A percentile compares a stretch with the other conserved stretches of the same genome.
Evolutionary conservation across 345 rosid species (phyloP).

Genomic region (Eutrema yunnanense): DNA sequence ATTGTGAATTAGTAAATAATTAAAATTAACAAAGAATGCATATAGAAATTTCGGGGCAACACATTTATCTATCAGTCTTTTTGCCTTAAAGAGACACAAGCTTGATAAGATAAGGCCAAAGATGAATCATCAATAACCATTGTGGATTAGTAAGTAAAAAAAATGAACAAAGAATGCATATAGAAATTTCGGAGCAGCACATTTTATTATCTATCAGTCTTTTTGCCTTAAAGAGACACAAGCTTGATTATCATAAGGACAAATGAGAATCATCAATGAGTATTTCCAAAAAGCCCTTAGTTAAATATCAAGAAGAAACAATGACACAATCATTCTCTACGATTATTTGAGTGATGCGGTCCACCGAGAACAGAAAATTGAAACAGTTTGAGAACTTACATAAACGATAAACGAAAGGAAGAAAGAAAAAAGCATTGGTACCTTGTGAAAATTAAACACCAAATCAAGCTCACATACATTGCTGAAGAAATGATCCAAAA

Average conservation of each 20-base stretch:
- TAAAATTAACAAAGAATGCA: neutral
- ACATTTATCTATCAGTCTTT: neutral
- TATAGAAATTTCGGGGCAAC: neutral
- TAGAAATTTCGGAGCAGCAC: neutral
- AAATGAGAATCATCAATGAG: neutral
- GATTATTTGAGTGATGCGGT: neutral
- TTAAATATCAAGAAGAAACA: neutral
- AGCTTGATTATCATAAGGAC: neutral
- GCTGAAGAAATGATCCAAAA: slow-evolving; percentile 96
- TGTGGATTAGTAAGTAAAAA: neutral
- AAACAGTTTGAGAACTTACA: neutral
- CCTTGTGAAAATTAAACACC: slow-evolving; percentile 95
- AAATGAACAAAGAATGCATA: neutral
- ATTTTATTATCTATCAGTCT: neutral
- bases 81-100: neutral
- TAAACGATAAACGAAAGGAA: neutral
- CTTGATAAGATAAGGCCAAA: neutral
- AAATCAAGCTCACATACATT: slow-evolving; percentile 96
- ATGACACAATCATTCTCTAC: neutral
- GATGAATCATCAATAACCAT: neutral
- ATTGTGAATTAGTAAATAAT: neutral
- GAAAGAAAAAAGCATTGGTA: slow-evolving; percentile 18
- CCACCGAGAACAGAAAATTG: neutral
- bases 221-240: neutral
- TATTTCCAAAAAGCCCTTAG: neutral